Evolutionary conservation across 1,139 yeast species (phyloP), one percentile per base, ranked within the genome.

Genomic region (Taphrina wiesneri): DNA sequence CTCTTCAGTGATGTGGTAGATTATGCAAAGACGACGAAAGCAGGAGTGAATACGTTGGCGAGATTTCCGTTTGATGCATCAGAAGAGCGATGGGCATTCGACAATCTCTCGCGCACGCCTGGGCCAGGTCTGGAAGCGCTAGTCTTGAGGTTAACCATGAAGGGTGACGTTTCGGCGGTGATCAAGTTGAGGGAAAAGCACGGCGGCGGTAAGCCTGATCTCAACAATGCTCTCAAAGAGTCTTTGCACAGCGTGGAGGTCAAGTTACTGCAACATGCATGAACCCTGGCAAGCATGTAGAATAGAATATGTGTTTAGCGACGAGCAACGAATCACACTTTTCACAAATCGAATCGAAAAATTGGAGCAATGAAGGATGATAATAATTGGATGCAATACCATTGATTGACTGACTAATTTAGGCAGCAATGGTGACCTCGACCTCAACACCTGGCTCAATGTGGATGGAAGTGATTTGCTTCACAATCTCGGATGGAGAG

Each of bases 401-500:
- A 30, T 30, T 30, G 34, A 30, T 11, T 23, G 49, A 41, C 47
- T 43, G 9, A n/a, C 21, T 9, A 23, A 13, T 57, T 59, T 66
- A 66, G 39, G 64, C 64, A 47, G 68, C 68, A 66, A 67, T 62
- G 43, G 67, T 69, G 43, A 66, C 66, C 60, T 71, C 68, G 36
- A 69, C 76, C 72, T 78, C 79, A 69, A 80, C 82, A 74, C 82
- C 82, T 69, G 82, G 79, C 73, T 78, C 81, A 77, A 87, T 85
- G 82, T 89, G 85, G 85, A 87, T 85, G 81, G 92, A 93, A 77
- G 99, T 92, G 84, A 93, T 90, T 84, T 88, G 89, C 88, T 89
- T 90, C 82, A 95, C 96, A 75, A 87, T 82, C 74, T 86, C 84
- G 79, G 96, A 90, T 81, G 97, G 97, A 75, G 99, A 96, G 84